These are phyloP conservation scores for Silene uniflora DNA, from an alignment of 148 eudicot genomes.

Conservation along the genomic window DNA sequence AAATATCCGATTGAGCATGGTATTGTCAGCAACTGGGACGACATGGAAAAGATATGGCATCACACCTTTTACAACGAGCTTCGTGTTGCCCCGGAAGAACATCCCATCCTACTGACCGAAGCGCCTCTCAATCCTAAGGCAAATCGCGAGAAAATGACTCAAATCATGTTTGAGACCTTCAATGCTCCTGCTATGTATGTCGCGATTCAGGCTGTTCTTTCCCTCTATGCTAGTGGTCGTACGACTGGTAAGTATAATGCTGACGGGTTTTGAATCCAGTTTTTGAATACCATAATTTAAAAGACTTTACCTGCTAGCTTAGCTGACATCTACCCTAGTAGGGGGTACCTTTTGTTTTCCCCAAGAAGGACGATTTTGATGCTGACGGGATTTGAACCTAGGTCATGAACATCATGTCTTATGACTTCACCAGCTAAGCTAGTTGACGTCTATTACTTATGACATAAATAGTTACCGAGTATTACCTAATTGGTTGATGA, in stretches of 20 bases:
- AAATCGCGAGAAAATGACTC: conserved; percentile 76
- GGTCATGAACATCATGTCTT: no score
- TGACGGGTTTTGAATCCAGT: no score
- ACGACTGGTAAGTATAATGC: conserved; percentile 52
- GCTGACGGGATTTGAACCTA: no score
- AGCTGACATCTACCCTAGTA: no score
- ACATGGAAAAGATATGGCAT: conserved; percentile 62
- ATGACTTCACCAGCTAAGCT: accelerated
- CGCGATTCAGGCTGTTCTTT: conserved; percentile 73
- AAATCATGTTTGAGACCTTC: conserved; percentile 74
- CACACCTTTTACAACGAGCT: conserved; percentile 56
- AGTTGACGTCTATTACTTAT: no score
- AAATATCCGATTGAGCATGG: conserved; percentile 19
- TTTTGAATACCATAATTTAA: no score
- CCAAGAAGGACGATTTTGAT: no score
- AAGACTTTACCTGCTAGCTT: no score
- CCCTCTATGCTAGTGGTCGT: conserved; percentile 77
- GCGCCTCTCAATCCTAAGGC: conserved; percentile 29
- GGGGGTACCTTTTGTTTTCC: no score
- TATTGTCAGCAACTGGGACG: conserved; percentile 23
- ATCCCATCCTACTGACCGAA: conserved; percentile 44
- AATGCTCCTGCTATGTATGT: conserved; percentile 76
- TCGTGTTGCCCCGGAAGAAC: conserved; percentile 55
- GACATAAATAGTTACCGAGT: no score
- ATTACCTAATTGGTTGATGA: background rate